Base-by-base conservation (phyloP, 2,329 filamentous ascomycete species). In the Ophiosphaerella narmari region DNA sequence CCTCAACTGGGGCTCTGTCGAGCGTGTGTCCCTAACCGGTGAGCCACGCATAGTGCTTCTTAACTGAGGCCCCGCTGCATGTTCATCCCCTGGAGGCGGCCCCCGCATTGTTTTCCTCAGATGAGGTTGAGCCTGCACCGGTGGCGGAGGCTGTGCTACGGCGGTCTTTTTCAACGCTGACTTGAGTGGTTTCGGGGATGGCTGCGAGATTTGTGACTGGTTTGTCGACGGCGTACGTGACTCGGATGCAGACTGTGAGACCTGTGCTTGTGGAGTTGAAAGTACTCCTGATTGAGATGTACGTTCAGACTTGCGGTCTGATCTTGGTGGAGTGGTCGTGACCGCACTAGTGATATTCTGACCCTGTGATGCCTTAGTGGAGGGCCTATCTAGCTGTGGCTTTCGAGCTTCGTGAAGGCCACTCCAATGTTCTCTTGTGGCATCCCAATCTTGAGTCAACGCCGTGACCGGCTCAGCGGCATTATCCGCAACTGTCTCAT, bases 361-460 rank as follows among this genome's bases (percentile, higher is more conserved):
- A 12, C 46, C 33, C 35, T 48, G 48, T 4, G 50, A 18, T 16
- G 21, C 24, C 26, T 51, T 39, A 11, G 16, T 13, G 26, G 39
- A 2, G 7, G 40, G 62, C 60, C 33, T 54, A 11, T 51, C 29
- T 7, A 32, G 26, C 8, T 44, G 38, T 9, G 56, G 32, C 37
- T 86, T 82, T 63, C 86, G 84, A 29, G 87, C 82, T 1, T 78
- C 76, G 7, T 81, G 86, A 6, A 91, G 71, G 43, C 83, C 82
- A 54, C 81, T 85, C 88, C 88, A 91, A 61, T 87, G 90, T 0
- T 82, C 76, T 62, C 87, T 88, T 13, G 86, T 82, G 45, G 82
- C 79, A 54, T 86, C 83, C 89, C 88, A 91, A 46, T 87, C 83
- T 52, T 78, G 75, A n/a, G 54, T 50, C 4, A 55, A 48, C 3